A percentile compares a stretch with the other conserved stretches of the same genome.
These are phyloP conservation scores for Epichloe baconii DNA, from an alignment of 2,329 filamentous ascomycete species.

Conservation along the genomic window DNA sequence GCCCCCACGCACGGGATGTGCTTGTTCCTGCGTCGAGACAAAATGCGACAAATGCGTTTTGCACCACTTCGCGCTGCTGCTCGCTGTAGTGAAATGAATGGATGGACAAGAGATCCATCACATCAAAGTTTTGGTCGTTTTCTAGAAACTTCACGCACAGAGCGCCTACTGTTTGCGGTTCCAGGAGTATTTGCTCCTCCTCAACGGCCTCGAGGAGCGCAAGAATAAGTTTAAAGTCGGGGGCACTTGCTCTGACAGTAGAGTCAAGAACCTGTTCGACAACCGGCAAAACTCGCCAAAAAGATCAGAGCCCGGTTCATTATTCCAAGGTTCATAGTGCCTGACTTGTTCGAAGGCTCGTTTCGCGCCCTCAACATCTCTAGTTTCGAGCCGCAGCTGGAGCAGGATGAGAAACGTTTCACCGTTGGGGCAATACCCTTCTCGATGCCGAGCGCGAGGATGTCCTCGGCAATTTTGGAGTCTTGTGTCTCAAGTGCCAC, in stretches of 20 bases:
- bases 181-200: conserved; percentile 54
- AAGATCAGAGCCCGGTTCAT: conserved; percentile 31
- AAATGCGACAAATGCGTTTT: conserved; percentile 53
- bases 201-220: conserved; percentile 62
- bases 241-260: conserved; percentile 46
- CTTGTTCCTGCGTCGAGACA: conserved; percentile 49
- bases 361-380: conserved; percentile 58
- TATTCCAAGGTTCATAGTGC: conserved; percentile 22
- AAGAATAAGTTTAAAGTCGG: conserved; percentile 56
- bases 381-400: conserved; percentile 58
- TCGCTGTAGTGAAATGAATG: conserved; percentile 59
- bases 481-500: conserved; percentile 60
- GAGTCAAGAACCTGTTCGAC: conserved; percentile 59
- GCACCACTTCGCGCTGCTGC: conserved; percentile 53
- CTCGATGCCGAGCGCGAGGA: conserved; percentile 52
- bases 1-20: conserved; percentile 52
- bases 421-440: conserved; percentile 52
- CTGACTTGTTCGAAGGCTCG: conserved; percentile 43
- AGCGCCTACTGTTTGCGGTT: conserved; percentile 59
- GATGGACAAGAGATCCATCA: conserved; percentile 68
- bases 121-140: conserved; percentile 64
- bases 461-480: conserved; percentile 58
- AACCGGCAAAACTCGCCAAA: conserved; percentile 41
- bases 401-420: conserved; percentile 64
- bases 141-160: conserved; percentile 64